These are phyloP conservation scores for Naganishia friedmannii DNA, from an alignment of 768 basidiomycete genomes.

Conservation along the genomic window DNA sequence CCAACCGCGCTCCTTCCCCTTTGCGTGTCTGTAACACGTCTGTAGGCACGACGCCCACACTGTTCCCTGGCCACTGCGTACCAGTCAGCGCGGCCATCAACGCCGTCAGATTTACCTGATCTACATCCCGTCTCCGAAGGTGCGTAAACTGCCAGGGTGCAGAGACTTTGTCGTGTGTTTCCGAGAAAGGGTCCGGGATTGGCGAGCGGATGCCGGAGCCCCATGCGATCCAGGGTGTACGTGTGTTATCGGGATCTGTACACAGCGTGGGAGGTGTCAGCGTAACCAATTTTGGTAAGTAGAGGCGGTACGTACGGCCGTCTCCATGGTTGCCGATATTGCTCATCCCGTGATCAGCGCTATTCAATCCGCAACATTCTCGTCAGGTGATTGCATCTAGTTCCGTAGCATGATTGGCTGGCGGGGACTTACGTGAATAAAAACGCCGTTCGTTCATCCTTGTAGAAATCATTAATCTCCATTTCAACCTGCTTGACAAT, in stretches of 20 bases:
- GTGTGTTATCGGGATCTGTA: constrained; percentile 75
- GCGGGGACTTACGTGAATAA: constrained; percentile 27
- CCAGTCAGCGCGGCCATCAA: constrained; percentile 59
- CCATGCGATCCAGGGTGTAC: constrained; percentile 80
- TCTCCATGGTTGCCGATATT: constrained; percentile 84
- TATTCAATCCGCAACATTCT: constrained; percentile 66
- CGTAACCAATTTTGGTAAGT: no score
- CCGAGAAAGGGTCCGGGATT: constrained; percentile 56
- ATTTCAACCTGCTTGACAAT: constrained; percentile 68
- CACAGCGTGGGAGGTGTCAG: background rate
- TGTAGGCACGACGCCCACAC: constrained; percentile 26
- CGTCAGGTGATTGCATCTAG: constrained; percentile 47
- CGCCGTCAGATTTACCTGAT: constrained; percentile 76
- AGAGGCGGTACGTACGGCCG: constrained; percentile 52
- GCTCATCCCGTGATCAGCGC: constrained; percentile 88
- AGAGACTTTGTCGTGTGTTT: constrained; percentile 72
- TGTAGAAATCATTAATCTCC: constrained; percentile 64
- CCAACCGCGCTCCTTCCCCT: constrained; percentile 8
- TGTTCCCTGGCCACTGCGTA: constrained; percentile 24
- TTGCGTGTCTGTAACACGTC: constrained; percentile 5
- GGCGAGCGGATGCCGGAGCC: constrained; percentile 73
- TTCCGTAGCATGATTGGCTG: no score
- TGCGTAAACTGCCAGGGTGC: constrained; percentile 62
- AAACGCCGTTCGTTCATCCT: constrained; percentile 57
- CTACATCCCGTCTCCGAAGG: constrained; percentile 68